Conservation (phyloP, 495 filamentous ascomycete species). For the Paragyromitra xinjiangensis region DNA sequence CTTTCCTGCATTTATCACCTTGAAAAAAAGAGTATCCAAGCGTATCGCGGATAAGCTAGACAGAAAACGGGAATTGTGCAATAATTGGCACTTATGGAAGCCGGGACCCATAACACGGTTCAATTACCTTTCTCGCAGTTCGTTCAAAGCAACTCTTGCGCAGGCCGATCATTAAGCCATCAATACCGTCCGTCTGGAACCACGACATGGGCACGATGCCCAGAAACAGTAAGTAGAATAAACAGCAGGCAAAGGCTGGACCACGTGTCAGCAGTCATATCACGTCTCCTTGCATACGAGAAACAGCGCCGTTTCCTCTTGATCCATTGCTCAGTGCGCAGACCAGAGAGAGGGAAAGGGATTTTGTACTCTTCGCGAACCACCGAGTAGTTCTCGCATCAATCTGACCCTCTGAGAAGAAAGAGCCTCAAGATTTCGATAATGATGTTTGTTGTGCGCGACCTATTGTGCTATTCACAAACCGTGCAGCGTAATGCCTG, state of each 20-base stretch:
- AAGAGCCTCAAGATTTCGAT: not conserved
- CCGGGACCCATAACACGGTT: slow-evolving; percentile 18
- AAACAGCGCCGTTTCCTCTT: slow-evolving; percentile 42
- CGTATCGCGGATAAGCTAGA: slow-evolving; percentile 37
- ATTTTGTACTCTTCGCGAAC: slow-evolving; percentile 3
- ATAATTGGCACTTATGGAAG: slow-evolving; percentile 25
- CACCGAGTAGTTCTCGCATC: not conserved
- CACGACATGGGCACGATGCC: slow-evolving; percentile 40
- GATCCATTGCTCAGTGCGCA: slow-evolving; percentile 25
- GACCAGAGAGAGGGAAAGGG: not conserved
- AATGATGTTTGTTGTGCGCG: not conserved
- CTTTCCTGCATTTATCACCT: slow-evolving; percentile 20
- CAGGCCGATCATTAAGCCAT: slow-evolving; percentile 44
- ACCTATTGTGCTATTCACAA: not conserved
- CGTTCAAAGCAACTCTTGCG: slow-evolving; percentile 28
- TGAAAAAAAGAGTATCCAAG: slow-evolving; percentile 14
- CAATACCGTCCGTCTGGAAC: slow-evolving; percentile 49
- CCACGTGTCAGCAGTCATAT: slow-evolving; percentile 48
- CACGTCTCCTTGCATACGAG: slow-evolving; percentile 44
- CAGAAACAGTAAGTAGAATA: slow-evolving; percentile 34
- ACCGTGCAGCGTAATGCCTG: slow-evolving; percentile 4
- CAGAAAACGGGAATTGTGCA: slow-evolving; percentile 33
- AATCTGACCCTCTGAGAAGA: not conserved
- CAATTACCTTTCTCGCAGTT: slow-evolving; percentile 32
- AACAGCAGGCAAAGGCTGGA: slow-evolving; percentile 24